Evolutionary conservation across 2,329 filamentous ascomycete species (phyloP), one percentile per base, ranked within the genome.

Genomic region (Pseudopyricularia javanii): DNA sequence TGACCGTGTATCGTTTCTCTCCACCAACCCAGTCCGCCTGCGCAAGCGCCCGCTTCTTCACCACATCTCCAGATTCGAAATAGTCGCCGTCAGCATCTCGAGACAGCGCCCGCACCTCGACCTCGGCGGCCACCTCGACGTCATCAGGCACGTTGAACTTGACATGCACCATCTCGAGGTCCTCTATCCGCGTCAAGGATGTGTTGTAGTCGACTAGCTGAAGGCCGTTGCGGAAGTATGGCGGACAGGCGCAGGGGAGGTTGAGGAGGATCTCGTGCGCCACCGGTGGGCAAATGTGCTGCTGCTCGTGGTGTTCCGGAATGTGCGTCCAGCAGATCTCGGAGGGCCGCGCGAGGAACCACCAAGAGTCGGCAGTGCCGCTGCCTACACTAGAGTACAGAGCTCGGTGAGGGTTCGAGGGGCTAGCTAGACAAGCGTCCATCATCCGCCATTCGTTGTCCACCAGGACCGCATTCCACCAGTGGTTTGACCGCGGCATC

Each of bases 321-420:
- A 98, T 84, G 67, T 98, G 93, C 1, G 93, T 96, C 76, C 91
- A 98, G 74, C 91, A 97, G 8, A 91, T 80, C 67, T 98, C 89
- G 47, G 85, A 79, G 6, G 94, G 94, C 8, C 88, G 80, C 1
- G 88, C 74, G n/a, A 98, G 79, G 71, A 98, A 98, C 76, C 91
- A 98, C 84, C 89, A 97, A 32, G 75, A 75, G 60, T 98, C 93
- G 0, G 93, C 89, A 1, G 79, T 73, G 45, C 83, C 79, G 55
- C 75, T 80, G 54, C 79, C 79, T 59, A 78, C 86, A 59, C 79
- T 87, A 14, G 90, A 94, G 68, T 94, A 97, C 32, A 82, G 73
- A 15, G 73, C 75, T 49, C 94, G 80, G 54, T 80, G 83, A 9
- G 93, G 91, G 61, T 97, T 89, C 0, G 91, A 95, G 12, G 91